Base-by-base conservation (phyloP, 768 basidiomycete species). In the Pulveroboletus frians region DNA sequence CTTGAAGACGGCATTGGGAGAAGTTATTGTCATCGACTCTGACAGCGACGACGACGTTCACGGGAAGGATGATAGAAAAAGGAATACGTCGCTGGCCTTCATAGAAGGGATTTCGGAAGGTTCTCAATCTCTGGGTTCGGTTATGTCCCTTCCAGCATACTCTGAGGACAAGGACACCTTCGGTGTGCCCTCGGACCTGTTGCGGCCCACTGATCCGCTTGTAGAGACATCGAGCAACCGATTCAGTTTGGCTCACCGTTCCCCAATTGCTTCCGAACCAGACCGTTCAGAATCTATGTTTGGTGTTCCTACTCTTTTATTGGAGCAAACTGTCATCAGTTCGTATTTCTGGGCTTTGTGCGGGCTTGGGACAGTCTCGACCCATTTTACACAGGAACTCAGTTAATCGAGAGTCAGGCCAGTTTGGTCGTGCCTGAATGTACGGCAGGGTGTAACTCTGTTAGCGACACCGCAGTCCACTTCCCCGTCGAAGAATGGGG, bases 1-100 rank as follows among this genome's bases (percentile, higher is more conserved):
- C 30, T 7, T 11, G 20, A 43, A 30, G 36, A 47, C 32, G 20
- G 31, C 34, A 36, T 41, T 55, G 21, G 44, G 63, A 53, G 76
- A 83, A 54, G 59, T 83, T 53, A 83, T 84, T 40, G 65, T 83
- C 49, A 77, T 85, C 47, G 82, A 84, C 60, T 83, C 82, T 17
- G 83, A 83, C 55, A 75, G 75, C 44, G 81, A 83, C 23, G 62
- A 63, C 4, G 58, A 29, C 9, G 29, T 29, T 27, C 49, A 30
- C 14, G 37, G 18, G n/a, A 41, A 17, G 45, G 35, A 36, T n/a
- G 45, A 41, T 15, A 36, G 36, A 32, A 37, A 42, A 23, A 8
- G 29, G 34, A 20, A 30, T 0, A 4, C 17, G 40, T 43, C 15
- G 26, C 20, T 14, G 9, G 34, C 27, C 17, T 18, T 26, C 11